These are phyloP conservation scores for Macadamia tetraphylla DNA, from an alignment of 164 flowering plant genomes.

Conservation along the genomic window DNA sequence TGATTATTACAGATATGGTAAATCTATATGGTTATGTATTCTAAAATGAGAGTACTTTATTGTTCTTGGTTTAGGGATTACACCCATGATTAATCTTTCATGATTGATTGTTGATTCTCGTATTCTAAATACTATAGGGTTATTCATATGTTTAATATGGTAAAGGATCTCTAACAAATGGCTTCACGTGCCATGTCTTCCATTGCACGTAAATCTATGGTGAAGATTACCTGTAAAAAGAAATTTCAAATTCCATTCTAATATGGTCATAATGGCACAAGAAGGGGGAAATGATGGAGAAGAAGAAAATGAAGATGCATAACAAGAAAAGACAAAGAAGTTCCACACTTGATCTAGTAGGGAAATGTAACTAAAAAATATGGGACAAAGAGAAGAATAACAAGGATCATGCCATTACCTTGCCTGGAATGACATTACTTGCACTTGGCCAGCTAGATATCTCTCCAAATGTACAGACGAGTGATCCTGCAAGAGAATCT, in stretches of 20 bases:
- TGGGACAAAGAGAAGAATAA: background rate
- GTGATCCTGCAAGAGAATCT: conserved; percentile 64
- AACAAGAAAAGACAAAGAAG: too few species aligned
- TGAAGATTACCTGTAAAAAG: conserved; percentile 71
- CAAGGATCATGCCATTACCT: conserved; percentile 43
- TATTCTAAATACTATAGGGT: too few species aligned
- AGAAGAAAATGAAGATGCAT: too few species aligned
- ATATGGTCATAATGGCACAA: background rate
- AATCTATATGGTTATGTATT: too few species aligned
- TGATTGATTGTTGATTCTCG: too few species aligned
- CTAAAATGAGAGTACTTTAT: too few species aligned
- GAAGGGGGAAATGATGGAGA: background rate
- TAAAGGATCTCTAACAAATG: conserved; percentile 10
- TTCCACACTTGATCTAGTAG: background rate
- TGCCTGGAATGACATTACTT: conserved; percentile 98
- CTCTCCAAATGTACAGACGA: conserved; percentile 97
- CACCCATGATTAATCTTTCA: too few species aligned
- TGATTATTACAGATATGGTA: conserved; percentile 50
- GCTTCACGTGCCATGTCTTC: conserved; percentile 84
- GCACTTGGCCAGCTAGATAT: conserved; percentile 97
- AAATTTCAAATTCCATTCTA: background rate
- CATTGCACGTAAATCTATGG: conserved; percentile 84
- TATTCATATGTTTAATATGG: too few species aligned
- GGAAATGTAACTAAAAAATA: background rate
- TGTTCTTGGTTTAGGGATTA: too few species aligned